phyloP scores from a whole-genome alignment of 2,329 filamentous ascomycete genomes.

The Calonectria pseudoreteaudii region DNA sequence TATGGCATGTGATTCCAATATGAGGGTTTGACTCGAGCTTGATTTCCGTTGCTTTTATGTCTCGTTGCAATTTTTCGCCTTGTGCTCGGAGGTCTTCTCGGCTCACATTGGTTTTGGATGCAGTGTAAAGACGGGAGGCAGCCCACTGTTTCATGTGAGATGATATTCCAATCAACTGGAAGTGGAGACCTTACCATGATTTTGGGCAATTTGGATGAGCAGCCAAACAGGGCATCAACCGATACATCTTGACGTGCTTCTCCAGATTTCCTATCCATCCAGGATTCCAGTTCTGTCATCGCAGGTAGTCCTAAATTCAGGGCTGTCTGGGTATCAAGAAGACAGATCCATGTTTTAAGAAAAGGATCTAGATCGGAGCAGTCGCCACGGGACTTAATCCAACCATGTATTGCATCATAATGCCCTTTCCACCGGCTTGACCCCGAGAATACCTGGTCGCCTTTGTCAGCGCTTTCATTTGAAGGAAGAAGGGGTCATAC shows the following conservation, averaged over 20 bases:
- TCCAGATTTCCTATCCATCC: conserved; percentile 13
- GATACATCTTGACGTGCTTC: background rate
- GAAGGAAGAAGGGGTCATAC: background rate
- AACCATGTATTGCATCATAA: conserved; percentile 23
- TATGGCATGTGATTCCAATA: conserved; percentile 14
- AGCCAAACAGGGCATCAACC: conserved; percentile 23
- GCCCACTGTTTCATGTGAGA: conserved; percentile 5
- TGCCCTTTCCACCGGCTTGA: conserved; percentile 24
- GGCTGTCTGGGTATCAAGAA: conserved; percentile 21
- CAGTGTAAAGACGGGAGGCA: conserved; percentile 12
- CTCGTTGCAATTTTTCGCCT: conserved; percentile 9
- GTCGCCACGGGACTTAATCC: conserved; percentile 18
- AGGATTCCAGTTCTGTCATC: conserved; percentile 16
- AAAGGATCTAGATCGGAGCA: conserved; percentile 18
- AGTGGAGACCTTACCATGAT: conserved; percentile 16
- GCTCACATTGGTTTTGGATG: background rate
- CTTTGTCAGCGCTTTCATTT: background rate
- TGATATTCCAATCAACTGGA: background rate
- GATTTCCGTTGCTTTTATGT: conserved; percentile 15
- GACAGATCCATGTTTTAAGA: conserved; percentile 26
- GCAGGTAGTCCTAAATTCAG: conserved; percentile 16
- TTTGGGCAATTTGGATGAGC: conserved; percentile 16
- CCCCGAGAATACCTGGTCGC: conserved; percentile 18
- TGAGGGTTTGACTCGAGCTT: background rate
- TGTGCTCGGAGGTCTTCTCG: background rate